These are phyloP conservation scores for Diaporthe citrichinensis DNA, from an alignment of 2,329 filamentous ascomycete genomes.

Conservation along the genomic window DNA sequence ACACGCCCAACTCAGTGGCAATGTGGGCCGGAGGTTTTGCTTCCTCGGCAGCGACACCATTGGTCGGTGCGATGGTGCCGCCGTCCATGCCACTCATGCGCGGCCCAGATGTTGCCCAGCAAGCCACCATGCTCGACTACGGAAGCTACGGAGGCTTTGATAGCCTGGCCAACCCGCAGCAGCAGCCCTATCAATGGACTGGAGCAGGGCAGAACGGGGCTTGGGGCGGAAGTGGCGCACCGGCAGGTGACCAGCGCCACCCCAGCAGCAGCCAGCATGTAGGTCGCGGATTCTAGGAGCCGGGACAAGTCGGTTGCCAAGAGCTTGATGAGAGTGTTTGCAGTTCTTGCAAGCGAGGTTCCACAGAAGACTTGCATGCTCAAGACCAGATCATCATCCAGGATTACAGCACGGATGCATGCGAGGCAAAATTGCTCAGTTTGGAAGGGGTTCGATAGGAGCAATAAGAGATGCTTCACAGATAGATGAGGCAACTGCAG, in stretches of 20 bases:
- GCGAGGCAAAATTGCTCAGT: too few species aligned
- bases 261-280: not conserved
- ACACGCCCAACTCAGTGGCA: not conserved
- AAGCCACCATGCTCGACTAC: slow-evolving; percentile 5
- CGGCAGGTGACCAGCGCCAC: not conserved
- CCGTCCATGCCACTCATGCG: not conserved
- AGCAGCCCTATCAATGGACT: not conserved
- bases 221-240: not conserved
- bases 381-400: not conserved
- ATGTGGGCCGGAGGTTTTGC: slow-evolving; percentile 29
- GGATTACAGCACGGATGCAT: not conserved
- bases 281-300: not conserved
- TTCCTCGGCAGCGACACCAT: not conserved
- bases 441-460: too few species aligned
- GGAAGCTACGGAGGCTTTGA: slow-evolving; percentile 6
- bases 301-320: not conserved
- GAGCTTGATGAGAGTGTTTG: not conserved
- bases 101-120: not conserved
- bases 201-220: not conserved
- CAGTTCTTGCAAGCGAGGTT: not conserved
- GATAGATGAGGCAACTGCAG: not conserved
- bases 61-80: not conserved
- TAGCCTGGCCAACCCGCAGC: not conserved
- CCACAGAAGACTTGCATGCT: not conserved
- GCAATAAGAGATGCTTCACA: not conserved